Conservation (phyloP, 2,329 filamentous ascomycete species). For the Calcarisporium arbuscula region DNA sequence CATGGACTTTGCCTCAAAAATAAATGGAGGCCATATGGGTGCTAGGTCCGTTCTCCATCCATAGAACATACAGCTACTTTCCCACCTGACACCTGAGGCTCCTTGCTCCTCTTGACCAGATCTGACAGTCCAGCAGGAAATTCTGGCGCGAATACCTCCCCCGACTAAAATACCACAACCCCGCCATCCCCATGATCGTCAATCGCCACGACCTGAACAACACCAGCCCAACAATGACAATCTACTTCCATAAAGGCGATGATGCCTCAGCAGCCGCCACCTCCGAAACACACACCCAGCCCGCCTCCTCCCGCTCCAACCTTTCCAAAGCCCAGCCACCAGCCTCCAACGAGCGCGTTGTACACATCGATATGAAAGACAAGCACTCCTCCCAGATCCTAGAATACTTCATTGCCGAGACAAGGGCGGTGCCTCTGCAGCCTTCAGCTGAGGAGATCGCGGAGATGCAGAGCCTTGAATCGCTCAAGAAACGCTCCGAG, state of each 20-base stretch:
- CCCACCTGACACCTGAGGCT: neutral
- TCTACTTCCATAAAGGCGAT: slow-evolving; percentile 50
- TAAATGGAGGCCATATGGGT: slow-evolving; percentile 64
- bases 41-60: slow-evolving; percentile 50
- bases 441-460: slow-evolving; percentile 54
- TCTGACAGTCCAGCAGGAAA: too few relatives aligned
- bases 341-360: slow-evolving; percentile 40
- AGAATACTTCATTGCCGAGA: slow-evolving; percentile 53
- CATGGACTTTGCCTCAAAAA: slow-evolving; percentile 60
- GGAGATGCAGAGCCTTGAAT: slow-evolving; percentile 52
- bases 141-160: slow-evolving; percentile 84
- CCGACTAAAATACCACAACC: slow-evolving; percentile 91
- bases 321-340: slow-evolving; percentile 43
- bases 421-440: slow-evolving; percentile 50
- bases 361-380: slow-evolving; percentile 59
- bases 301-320: slow-evolving; percentile 41
- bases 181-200: slow-evolving; percentile 73
- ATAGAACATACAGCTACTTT: too few relatives aligned
- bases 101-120: neutral
- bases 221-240: slow-evolving; percentile 53
- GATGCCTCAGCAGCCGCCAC: slow-evolving; percentile 17
- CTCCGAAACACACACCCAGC: slow-evolving; percentile 28
- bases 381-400: slow-evolving; percentile 57
- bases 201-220: slow-evolving; percentile 57
- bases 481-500: slow-evolving; percentile 42